phyloP scores from a whole-genome alignment of 2,329 filamentous ascomycete species.

The Dactylellina drechsleri region DNA sequence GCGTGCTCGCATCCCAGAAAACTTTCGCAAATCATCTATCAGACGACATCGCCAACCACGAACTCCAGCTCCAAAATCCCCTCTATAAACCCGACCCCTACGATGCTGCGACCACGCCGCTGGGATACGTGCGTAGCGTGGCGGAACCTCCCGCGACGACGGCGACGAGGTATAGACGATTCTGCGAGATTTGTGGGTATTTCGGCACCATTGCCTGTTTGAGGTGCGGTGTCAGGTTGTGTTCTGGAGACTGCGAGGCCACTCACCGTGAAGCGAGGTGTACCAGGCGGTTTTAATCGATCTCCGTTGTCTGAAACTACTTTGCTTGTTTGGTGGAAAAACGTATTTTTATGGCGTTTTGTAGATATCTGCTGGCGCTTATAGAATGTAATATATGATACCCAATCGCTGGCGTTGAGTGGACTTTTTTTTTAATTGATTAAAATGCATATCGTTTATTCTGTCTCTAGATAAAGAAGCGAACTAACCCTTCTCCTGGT shows the following conservation, averaged over 20 bases:
- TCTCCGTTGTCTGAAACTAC: neutral
- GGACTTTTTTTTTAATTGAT: too few relatives aligned
- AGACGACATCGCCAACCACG: conserved; percentile 74
- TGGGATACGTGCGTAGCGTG: conserved; percentile 55
- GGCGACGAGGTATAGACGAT: conserved; percentile 54
- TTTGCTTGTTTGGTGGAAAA: too few relatives aligned
- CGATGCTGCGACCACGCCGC: conserved; percentile 37
- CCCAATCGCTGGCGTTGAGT: too few relatives aligned
- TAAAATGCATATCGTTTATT: too few relatives aligned
- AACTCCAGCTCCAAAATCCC: conserved; percentile 59
- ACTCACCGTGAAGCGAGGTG: conserved; percentile 58
- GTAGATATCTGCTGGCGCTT: too few relatives aligned
- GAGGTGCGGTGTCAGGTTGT: conserved; percentile 58
- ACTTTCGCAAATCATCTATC: conserved; percentile 85
- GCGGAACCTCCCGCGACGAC: conserved; percentile 51
- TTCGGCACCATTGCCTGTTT: conserved; percentile 58
- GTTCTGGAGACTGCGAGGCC: conserved; percentile 57
- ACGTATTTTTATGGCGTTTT: too few relatives aligned
- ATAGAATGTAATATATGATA: too few relatives aligned
- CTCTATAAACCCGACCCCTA: conserved; percentile 31
- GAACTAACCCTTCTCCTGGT: too few relatives aligned
- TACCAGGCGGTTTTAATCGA: conserved; percentile 36
- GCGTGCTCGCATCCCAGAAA: conserved; percentile 82
- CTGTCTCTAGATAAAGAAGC: too few relatives aligned
- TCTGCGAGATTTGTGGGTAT: conserved; percentile 59